A percentile compares a stretch with the other conserved stretches of the same genome.
These are phyloP conservation scores for Ganoderma lucidum DNA, from an alignment of 1,284 basidiomycete genomes.

Conservation along the genomic window DNA sequence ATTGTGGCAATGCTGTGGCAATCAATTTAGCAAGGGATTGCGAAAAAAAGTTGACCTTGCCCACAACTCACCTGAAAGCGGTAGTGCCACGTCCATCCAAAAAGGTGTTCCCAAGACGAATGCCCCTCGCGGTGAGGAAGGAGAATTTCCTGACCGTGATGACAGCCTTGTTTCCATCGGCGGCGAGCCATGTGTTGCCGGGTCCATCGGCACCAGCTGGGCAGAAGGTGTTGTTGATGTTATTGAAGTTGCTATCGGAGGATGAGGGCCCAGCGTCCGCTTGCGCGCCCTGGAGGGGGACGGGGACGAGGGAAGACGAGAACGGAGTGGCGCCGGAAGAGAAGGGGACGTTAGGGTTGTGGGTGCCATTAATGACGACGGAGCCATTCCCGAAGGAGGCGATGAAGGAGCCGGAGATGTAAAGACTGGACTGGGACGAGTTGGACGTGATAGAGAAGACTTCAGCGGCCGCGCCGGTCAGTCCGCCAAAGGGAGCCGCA, in stretches of 20 bases:
- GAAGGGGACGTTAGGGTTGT: conserved; percentile 80
- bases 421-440: conserved; percentile 74
- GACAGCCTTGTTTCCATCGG: conserved; percentile 72
- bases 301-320: conserved; percentile 90
- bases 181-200: conserved; percentile 86
- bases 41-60: conserved; percentile 1
- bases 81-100: conserved; percentile 82
- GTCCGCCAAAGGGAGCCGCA: conserved; percentile 82
- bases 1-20: conserved; percentile 77
- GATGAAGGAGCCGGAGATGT: conserved; percentile 90
- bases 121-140: conserved; percentile 76
- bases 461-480: conserved; percentile 73
- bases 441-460: conserved; percentile 85
- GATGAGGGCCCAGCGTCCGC: conserved; percentile 80
- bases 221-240: conserved; percentile 85
- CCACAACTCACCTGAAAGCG: conserved; percentile 75
- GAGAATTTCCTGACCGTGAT: conserved; percentile 82
- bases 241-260: conserved; percentile 65
- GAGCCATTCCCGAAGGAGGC: conserved; percentile 74
- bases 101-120: conserved; percentile 94
- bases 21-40: conserved; percentile 7
- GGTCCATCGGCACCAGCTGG: conserved; percentile 82
- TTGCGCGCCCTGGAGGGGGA: conserved; percentile 75
- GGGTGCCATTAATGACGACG: conserved; percentile 62
- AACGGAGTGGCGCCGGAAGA: conserved; percentile 85